A percentile compares a stretch with the other conserved stretches of the same genome.
phyloP scores from a whole-genome alignment of 2,329 filamentous ascomycete genomes.

The Ophiostoma pallidulum region DNA sequence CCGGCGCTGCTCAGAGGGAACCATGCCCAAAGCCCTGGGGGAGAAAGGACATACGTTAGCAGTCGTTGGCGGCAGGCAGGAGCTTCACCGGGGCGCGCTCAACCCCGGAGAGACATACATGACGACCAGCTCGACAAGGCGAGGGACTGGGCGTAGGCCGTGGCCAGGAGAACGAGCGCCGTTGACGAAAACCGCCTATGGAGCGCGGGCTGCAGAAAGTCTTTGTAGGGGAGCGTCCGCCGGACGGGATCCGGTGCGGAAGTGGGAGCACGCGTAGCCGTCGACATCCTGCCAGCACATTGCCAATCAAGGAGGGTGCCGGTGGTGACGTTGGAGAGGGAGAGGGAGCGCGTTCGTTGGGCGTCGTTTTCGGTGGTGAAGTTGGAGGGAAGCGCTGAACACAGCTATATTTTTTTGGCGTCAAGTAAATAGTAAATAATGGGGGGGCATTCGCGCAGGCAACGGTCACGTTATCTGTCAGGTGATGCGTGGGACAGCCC shows the following conservation, averaged over 20 bases:
- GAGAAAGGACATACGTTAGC: conserved; percentile 12
- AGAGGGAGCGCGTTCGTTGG: not conserved
- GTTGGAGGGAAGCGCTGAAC: not conserved
- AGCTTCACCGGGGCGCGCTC: not conserved
- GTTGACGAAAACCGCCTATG: conserved; percentile 80
- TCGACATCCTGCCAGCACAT: conserved; percentile 43
- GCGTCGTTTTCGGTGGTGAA: not conserved
- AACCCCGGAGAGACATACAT: conserved; percentile 40
- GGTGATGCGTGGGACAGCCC: not conserved
- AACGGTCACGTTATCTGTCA: conserved; percentile 4
- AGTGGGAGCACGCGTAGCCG: conserved; percentile 21
- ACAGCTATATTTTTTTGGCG: conserved; percentile 11
- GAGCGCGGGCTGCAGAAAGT: conserved; percentile 81
- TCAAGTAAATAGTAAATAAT: conserved; percentile 12
- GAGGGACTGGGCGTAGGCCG: conserved; percentile 66
- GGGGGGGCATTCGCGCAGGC: conserved; percentile 2
- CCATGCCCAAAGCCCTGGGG: conserved; percentile 71
- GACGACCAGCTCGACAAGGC: conserved; percentile 60
- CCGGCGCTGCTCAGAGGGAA: conserved; percentile 71
- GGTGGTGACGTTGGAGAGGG: not conserved
- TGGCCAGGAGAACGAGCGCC: conserved; percentile 55
- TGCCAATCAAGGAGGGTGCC: conserved; percentile 19
- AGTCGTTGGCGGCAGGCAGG: not conserved
- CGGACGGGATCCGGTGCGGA: conserved; percentile 32
- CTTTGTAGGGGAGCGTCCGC: conserved; percentile 59